Base-by-base conservation (phyloP, 2,329 filamentous ascomycete genomes). In the Paraphoma chrysanthemicola region DNA sequence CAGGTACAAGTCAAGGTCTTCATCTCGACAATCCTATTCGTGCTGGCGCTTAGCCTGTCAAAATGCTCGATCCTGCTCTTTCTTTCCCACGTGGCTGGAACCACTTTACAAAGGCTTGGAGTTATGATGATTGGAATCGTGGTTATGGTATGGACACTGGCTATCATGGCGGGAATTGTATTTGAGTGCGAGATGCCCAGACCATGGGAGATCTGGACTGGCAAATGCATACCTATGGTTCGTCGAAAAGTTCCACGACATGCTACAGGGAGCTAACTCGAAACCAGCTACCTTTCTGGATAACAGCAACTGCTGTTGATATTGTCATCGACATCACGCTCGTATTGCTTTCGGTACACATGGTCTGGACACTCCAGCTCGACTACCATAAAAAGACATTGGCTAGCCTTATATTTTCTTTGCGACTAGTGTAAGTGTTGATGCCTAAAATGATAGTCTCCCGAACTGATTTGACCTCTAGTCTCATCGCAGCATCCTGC, bases 151-250 rank as follows among this genome's bases (percentile, higher is more conserved):
- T 70, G 65, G 63, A 70, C 63, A 12, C 56, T 65, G 9, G 60
- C 60, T 44, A 54, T 66, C 6, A 53, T 67, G 14, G 44, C 57
- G 12, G 62, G 54, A 8, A 62, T 68, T 17, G 44, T 63, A 0
- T 71, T 73, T 7, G 58, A 69, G 44, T 73, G 71, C 44, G 58
- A 57, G 6, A 49, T 71, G 44, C 69, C 70, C 2, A 59, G 42
- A 14, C 69, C 69, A 8, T 71, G 69, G 70, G 54, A 61, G 23
- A 57, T 65, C 17, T 64, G 60, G 56, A 61, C 51, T 1, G 61
- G 63, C 4, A 63, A 63, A 49, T 73, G 69, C 42, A 66, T 70
- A 17, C 53, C 65, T 8, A 29, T 66, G 50, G 71, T 71, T 54
- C 50, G 60, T 55, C 44, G 6, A 36, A 14, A 2, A 12, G 3